These are phyloP conservation scores for Candida sanyiensis DNA, from an alignment of 805 yeast species.

Conservation along the genomic window DNA sequence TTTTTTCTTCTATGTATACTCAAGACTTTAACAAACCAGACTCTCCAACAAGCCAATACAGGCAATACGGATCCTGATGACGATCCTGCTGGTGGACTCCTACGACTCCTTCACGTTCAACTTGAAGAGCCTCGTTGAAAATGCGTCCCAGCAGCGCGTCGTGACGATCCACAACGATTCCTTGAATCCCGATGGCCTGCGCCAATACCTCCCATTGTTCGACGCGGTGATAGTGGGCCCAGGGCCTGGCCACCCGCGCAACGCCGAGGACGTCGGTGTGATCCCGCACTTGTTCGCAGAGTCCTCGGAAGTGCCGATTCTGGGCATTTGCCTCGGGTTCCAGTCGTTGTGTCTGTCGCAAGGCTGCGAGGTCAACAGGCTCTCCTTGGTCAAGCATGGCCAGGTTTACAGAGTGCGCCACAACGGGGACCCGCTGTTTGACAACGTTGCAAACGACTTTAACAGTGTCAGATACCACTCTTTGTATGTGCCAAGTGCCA, in stretches of 20 bases:
- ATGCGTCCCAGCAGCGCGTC: slow-evolving; percentile 38
- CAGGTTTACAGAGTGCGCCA: slow-evolving; percentile 50
- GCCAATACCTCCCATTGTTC: slow-evolving; percentile 41
- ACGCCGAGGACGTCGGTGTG: slow-evolving; percentile 62
- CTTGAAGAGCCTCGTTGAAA: slow-evolving; percentile 54
- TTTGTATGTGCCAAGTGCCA: slow-evolving; percentile 40
- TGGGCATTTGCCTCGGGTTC: slow-evolving; percentile 93
- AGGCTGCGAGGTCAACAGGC: slow-evolving; percentile 50
- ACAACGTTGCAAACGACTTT: slow-evolving; percentile 38
- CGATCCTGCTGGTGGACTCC: slow-evolving; percentile 76
- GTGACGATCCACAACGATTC: slow-evolving; percentile 34
- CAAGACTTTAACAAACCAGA: background rate
- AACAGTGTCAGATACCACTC: slow-evolving; percentile 89
- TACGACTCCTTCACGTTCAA: slow-evolving; percentile 94
- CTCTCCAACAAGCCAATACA: too few relatives aligned
- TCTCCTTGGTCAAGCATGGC: slow-evolving; percentile 73
- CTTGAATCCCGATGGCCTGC: slow-evolving; percentile 33
- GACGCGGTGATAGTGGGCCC: slow-evolving; percentile 89
- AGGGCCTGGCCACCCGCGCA: slow-evolving; percentile 89
- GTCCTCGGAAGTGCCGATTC: slow-evolving; percentile 46
- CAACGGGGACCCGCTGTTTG: slow-evolving; percentile 33
- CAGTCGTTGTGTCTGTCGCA: slow-evolving; percentile 67
- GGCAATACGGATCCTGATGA: slow-evolving; percentile 26
- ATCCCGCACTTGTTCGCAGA: slow-evolving; percentile 50
- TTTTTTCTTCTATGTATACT: background rate